Base-by-base conservation (phyloP, 371 early-diverging fungal species). In the Dichotomocladium elegans region DNA sequence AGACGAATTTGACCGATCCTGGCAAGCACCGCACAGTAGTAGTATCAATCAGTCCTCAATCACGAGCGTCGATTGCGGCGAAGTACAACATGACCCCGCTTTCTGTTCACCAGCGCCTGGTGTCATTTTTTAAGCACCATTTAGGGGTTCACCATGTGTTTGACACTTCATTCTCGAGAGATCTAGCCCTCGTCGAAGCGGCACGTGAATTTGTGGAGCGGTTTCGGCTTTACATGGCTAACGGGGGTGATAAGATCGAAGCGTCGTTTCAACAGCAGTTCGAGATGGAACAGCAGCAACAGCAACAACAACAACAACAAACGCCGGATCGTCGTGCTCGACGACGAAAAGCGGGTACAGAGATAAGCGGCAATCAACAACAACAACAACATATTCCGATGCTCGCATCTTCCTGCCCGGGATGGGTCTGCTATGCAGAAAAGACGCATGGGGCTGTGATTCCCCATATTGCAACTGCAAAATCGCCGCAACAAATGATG, bases 371-470 rank as follows among this genome's bases (percentile, higher is more conserved):
- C 22, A 9, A 17, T 35, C 61, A 25, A 3, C 61, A 65, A 37
- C 68, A 47, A 17, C 52, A 60, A 19, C 58, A 64, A 29, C 24
- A 61, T 44, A 34, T 89, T 41, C 91, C 92, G 2, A 84, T 94
- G 82, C 66, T 94, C 5, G 87, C 93, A 0, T 85, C 86, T 22
- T 82, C 91, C 30, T 94, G 94, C 55, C 93, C 94, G 34, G 96
- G 95, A 3, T 96, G 95, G 95, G 92, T 98, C 10, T 98, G 97
- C 71, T 97, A 96, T 61, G 95, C 95, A n/a, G 99, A 98, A 76
- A 98, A 97, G 73, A 96, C 94, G 0, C 97, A 97, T 55, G 86
- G 84, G 3, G 80, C 84, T 55, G 77, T 94, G 3, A 63, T 98
- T 19, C 91, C 93, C 0, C 81, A 85, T 58, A 89, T 98, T 47